These are phyloP conservation scores for Aspergillus conjunctus DNA, from an alignment of 495 filamentous ascomycete genomes.

Conservation along the genomic window DNA sequence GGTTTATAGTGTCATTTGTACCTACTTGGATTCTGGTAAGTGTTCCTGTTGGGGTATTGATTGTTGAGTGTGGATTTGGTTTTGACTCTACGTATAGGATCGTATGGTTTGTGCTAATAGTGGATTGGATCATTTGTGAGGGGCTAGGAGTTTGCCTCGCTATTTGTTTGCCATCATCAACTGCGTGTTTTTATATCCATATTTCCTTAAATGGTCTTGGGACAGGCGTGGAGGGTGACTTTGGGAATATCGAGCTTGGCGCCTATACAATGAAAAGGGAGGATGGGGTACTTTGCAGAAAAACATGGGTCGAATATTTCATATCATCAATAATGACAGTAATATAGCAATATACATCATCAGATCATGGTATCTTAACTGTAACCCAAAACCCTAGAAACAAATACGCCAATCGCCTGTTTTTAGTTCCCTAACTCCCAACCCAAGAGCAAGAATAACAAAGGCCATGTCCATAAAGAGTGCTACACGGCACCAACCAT, in stretches of 20 bases:
- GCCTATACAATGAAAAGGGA: too few relatives aligned
- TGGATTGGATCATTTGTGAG: background rate
- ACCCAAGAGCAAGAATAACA: background rate
- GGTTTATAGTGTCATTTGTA: conserved; percentile 17
- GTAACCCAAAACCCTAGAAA: background rate
- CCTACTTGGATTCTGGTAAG: conserved; percentile 28
- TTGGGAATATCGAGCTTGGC: too few relatives aligned
- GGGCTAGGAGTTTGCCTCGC: too few relatives aligned
- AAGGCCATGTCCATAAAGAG: background rate
- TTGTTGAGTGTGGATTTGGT: background rate
- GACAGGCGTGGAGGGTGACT: too few relatives aligned
- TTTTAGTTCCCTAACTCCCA: background rate
- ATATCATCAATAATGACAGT: too few relatives aligned
- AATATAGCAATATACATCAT: background rate
- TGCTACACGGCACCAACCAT: conserved; percentile 23
- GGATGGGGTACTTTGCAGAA: too few relatives aligned
- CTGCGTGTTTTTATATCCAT: too few relatives aligned
- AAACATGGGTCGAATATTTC: too few relatives aligned
- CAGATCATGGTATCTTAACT: conserved; percentile 3
- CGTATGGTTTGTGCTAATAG: background rate
- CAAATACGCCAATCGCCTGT: background rate
- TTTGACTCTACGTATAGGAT: background rate
- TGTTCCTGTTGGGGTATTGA: background rate
- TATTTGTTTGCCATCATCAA: too few relatives aligned
- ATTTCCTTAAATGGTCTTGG: too few relatives aligned